Evolutionary conservation across 306 rosid species (phyloP).

Genomic region (Potentilla sterilis): DNA sequence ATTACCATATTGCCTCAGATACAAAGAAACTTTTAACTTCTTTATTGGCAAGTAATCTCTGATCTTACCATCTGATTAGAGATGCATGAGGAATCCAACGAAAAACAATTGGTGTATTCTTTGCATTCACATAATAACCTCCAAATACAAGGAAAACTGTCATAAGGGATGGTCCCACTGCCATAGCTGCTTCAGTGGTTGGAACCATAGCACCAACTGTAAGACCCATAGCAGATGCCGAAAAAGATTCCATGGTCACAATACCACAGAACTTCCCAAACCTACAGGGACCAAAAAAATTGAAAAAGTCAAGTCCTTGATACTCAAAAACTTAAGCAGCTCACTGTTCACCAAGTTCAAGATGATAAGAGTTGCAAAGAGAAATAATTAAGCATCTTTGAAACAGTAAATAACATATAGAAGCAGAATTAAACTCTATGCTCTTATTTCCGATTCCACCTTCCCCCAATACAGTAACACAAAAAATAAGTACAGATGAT

Average conservation of each 20-base stretch:
- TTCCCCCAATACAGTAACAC: too few relatives aligned
- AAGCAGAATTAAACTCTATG: not conserved
- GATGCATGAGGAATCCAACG: constrained; percentile 93
- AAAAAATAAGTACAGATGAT: not conserved
- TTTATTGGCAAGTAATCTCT: constrained; percentile 22
- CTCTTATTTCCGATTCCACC: not conserved
- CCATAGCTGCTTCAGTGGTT: constrained; percentile 92
- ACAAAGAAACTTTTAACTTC: not conserved
- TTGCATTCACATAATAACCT: constrained; percentile 84
- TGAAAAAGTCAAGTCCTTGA: constrained; percentile 28
- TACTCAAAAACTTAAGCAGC: constrained; percentile 9
- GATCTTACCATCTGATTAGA: constrained; percentile 78
- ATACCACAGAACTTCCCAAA: constrained; percentile 92
- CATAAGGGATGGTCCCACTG: constrained; percentile 94
- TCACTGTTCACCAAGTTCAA: not conserved
- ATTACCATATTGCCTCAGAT: not conserved
- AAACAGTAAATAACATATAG: not conserved
- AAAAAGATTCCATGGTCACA: constrained; percentile 78
- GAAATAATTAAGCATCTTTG: not conserved
- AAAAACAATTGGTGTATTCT: constrained; percentile 85
- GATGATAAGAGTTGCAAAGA: constrained; percentile 3
- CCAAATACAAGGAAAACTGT: constrained; percentile 91
- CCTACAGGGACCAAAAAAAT: constrained; percentile 39
- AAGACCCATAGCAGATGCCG: constrained; percentile 98
- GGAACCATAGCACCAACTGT: constrained; percentile 98